A percentile compares a stretch with the other conserved stretches of the same genome.
phyloP scores from a whole-genome alignment of 164 flowering plant species.

The Amborella trichopoda region DNA sequence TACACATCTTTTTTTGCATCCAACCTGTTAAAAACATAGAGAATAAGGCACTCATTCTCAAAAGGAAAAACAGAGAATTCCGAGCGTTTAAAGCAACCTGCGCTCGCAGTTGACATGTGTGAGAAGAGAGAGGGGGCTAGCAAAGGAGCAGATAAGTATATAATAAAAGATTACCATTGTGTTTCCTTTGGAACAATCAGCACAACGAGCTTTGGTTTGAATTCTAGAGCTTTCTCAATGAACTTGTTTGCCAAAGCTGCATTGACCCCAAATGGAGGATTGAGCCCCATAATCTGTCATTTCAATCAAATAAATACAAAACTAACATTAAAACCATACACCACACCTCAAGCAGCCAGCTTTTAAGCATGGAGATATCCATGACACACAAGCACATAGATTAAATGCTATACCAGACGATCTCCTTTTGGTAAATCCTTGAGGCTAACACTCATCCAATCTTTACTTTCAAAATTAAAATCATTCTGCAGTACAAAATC shows the following conservation, averaged over 20 bases:
- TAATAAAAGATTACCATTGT: constrained; percentile 30
- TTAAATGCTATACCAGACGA: constrained; percentile 38
- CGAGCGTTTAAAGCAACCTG: not conserved
- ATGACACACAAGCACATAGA: not conserved
- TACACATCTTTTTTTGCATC: constrained; percentile 40
- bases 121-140: constrained; percentile 1
- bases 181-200: constrained; percentile 84
- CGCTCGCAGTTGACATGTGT: not conserved
- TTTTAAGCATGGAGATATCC: not conserved
- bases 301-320: not conserved
- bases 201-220: constrained; percentile 75
- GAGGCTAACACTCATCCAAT: constrained; percentile 57
- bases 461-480: constrained; percentile 63
- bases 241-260: constrained; percentile 65
- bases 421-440: constrained; percentile 62
- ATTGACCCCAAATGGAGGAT: constrained; percentile 84
- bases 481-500: constrained; percentile 38
- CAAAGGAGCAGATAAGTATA: constrained; percentile 3
- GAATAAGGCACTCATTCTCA: not conserved
- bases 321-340: not conserved
- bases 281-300: constrained; percentile 72
- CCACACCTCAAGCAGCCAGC: not conserved
- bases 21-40: constrained; percentile 30
- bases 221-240: constrained; percentile 74
- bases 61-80: not conserved